These are phyloP conservation scores for Blastomyces parvus DNA, from an alignment of 2,329 filamentous ascomycete genomes.

Conservation along the genomic window DNA sequence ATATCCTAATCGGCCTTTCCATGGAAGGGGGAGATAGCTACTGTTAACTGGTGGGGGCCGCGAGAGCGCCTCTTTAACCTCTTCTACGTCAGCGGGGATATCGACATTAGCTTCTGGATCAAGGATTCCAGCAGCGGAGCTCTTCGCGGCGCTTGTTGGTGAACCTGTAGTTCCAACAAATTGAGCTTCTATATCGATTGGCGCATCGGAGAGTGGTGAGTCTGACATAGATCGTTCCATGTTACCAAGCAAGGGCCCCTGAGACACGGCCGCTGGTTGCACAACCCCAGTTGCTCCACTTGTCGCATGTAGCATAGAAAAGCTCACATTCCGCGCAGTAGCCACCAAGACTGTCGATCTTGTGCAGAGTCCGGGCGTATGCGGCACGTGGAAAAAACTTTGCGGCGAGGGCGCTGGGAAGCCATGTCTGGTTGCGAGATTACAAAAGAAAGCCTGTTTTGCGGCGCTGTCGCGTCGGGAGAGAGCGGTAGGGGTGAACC, in stretches of 20 bases:
- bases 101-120: constrained; percentile 49
- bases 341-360: not conserved
- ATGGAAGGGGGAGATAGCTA: constrained; percentile 71
- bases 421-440: constrained; percentile 4
- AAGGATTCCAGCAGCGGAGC: constrained; percentile 14
- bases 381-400: not conserved
- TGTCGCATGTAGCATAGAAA: not conserved
- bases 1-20: constrained; percentile 84
- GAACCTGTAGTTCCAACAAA: not conserved
- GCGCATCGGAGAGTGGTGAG: constrained; percentile 5
- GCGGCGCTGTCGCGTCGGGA: not conserved
- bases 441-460: not conserved
- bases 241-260: not conserved
- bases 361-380: not conserved
- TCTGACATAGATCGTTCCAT: not conserved
- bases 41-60: constrained; percentile 74
- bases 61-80: constrained; percentile 49
- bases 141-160: constrained; percentile 3
- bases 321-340: not conserved
- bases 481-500: not conserved
- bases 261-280: not conserved
- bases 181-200: not conserved
- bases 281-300: not conserved
- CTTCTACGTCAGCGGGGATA: constrained; percentile 44
- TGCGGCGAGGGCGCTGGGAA: not conserved